A percentile compares a stretch with the other conserved stretches of the same genome.
Evolutionary conservation across 257 asterid genomes (phyloP).

Genomic region (Mentha longifolia): DNA sequence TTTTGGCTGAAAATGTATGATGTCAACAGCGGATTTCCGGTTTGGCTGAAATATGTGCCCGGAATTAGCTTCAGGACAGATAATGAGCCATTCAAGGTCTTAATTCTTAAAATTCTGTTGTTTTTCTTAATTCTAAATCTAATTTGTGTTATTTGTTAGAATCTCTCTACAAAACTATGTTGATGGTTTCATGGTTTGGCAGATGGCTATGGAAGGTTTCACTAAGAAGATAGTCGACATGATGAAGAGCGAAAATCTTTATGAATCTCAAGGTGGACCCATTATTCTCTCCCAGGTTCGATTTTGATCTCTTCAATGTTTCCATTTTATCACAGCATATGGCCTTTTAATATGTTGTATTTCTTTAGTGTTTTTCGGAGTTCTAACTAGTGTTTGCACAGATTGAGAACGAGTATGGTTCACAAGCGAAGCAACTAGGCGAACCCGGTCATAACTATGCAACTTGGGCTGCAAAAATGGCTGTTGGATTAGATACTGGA

Average conservation of each 20-base stretch:
- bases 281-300: conserved; percentile 89
- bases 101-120: background rate
- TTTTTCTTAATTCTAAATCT: background rate
- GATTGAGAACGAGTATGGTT: conserved; percentile 80
- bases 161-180: conserved; percentile 11
- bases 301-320: conserved; percentile 5
- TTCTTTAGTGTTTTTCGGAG: background rate
- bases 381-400: conserved; percentile 36
- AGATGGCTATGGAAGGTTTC: conserved; percentile 88
- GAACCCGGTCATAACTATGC: conserved; percentile 53
- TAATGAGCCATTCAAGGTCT: conserved; percentile 93
- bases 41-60: conserved; percentile 89
- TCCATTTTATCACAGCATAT: background rate
- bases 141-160: background rate
- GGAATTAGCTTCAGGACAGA: conserved; percentile 95
- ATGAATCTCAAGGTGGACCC: conserved; percentile 92
- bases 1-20: background rate
- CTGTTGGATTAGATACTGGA: conserved; percentile 61
- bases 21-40: conserved; percentile 80
- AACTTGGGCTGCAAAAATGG: conserved; percentile 81
- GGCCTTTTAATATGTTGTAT: background rate
- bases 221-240: conserved; percentile 70
- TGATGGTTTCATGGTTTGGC: conserved; percentile 34
- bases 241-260: conserved; percentile 78
- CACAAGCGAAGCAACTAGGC: conserved; percentile 60